These are phyloP conservation scores for Starmerella stellata DNA, from an alignment of 805 yeast species.

Conservation along the genomic window DNA sequence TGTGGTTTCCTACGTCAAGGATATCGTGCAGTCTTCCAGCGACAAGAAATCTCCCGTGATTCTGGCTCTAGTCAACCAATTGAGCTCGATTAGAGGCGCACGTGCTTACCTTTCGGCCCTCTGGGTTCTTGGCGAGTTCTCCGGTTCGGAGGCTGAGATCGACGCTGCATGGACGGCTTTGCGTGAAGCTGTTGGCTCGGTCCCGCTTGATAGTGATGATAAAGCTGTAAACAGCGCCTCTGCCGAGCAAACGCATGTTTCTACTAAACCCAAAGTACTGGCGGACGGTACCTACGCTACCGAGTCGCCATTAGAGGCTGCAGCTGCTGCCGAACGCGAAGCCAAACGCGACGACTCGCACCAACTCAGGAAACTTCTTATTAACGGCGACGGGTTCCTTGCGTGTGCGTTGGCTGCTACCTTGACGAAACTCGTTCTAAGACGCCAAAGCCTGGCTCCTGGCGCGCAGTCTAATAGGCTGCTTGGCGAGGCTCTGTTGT, in stretches of 20 bases:
- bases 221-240: slow-evolving; percentile 18
- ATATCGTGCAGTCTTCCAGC: slow-evolving; percentile 83
- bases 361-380: slow-evolving; percentile 62
- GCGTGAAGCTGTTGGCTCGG: slow-evolving; percentile 69
- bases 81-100: slow-evolving; percentile 60
- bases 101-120: slow-evolving; percentile 84
- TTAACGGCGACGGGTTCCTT: slow-evolving; percentile 79
- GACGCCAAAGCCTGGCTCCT: slow-evolving; percentile 36
- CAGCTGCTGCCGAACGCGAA: slow-evolving; percentile 26
- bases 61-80: slow-evolving; percentile 39
- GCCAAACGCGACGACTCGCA: slow-evolving; percentile 27
- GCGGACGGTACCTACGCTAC: slow-evolving; percentile 99
- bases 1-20: slow-evolving; percentile 79
- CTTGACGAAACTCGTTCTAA: slow-evolving; percentile 67
- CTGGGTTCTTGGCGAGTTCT: slow-evolving; percentile 93
- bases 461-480: slow-evolving; percentile 47
- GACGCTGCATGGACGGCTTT: slow-evolving; percentile 75
- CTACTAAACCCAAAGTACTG: slow-evolving; percentile 48
- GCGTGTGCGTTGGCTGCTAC: slow-evolving; percentile 78
- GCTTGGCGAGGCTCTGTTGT: slow-evolving; percentile 85
- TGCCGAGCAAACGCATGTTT: slow-evolving; percentile 22
- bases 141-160: slow-evolving; percentile 49
- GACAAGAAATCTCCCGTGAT: slow-evolving; percentile 50
- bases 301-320: slow-evolving; percentile 55
- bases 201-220: slow-evolving; percentile 45